Base-by-base conservation (phyloP, 164 flowering plant species). In the Piper betle region DNA sequence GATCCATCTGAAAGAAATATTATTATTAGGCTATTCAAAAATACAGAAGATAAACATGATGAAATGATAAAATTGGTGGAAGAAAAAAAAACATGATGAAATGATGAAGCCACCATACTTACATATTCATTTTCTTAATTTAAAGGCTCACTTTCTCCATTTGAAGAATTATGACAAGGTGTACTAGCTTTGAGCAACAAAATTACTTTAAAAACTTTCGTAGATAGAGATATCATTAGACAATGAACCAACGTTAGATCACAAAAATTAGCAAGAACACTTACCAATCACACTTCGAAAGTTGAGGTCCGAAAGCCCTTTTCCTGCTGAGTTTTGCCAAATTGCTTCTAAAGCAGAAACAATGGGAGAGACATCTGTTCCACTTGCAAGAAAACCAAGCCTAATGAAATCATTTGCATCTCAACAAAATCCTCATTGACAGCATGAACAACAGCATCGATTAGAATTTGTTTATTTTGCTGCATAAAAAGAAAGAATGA, bases 361-460 rank as follows among this genome's bases (percentile, higher is more conserved):
- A 55, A 93, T 89, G 18, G 98, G 98, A 63, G 96, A 57, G 18
- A 93, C 98, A 73, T 93, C 96, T 59, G 96, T 93, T 64, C 94
- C 98, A 67, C 81, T 88, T 37, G 97, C 90, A 64, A 92, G 81
- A 70, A 92, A 92, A 59, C 98, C 97, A 69, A 92, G 96, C 81
- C 97, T 82, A 59, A 97, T 92, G 78, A 92, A 89, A 75, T 92
- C 98, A 77, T 89, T 89, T 61, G 98, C 98, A 92, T 92, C 80
- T 92, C 98, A 70, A 48, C 79, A 75, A 89, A 92, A 68, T 92
- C 98, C 75, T 92, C 98, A 73, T 92, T 92, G 33, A 92, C 98
- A 74, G 98, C 98, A 80, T 92, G 98, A 66, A 92, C 98, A 69
- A 92, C 97, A 74, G 98, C 98, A 80, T 92, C 98, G 54, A 92